Evolutionary conservation across 2,329 filamentous ascomycete species (phyloP).

Genomic region (Sporothrix brunneoviolacea): DNA sequence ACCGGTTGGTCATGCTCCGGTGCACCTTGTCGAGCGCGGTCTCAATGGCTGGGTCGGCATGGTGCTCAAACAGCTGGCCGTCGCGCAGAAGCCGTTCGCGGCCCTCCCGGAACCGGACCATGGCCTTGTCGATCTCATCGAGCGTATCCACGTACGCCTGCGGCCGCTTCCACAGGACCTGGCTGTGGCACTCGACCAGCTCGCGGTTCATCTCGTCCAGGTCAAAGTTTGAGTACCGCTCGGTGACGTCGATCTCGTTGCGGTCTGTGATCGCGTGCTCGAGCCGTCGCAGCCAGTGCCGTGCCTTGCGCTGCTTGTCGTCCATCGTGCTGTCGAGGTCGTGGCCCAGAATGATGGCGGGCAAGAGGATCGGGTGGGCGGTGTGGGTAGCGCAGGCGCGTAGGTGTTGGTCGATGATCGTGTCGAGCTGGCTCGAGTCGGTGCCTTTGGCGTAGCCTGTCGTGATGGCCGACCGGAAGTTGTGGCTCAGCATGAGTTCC

Average conservation of each 20-base stretch:
- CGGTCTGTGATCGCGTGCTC: conserved; percentile 57
- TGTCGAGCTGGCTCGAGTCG: conserved; percentile 45
- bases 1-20: conserved; percentile 43
- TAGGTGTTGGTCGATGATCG: conserved; percentile 41
- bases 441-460: conserved; percentile 58
- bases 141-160: conserved; percentile 43
- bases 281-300: conserved; percentile 54
- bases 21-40: conserved; percentile 40
- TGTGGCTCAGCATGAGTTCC: conserved; percentile 57
- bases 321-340: conserved; percentile 51
- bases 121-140: conserved; percentile 16
- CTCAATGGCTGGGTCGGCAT: conserved; percentile 21
- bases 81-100: conserved; percentile 8
- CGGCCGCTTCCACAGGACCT: conserved; percentile 34
- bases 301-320: conserved; percentile 55
- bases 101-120: conserved; percentile 16
- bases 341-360: conserved; percentile 51
- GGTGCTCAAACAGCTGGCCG: not conserved
- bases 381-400: conserved; percentile 41
- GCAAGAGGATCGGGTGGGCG: conserved; percentile 53
- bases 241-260: conserved; percentile 50
- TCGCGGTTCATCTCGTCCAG: conserved; percentile 55
- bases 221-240: conserved; percentile 49
- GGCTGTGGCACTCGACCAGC: conserved; percentile 53
- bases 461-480: conserved; percentile 47